A percentile compares a stretch with the other conserved stretches of the same genome.
Evolutionary conservation across 1,139 yeast genomes (phyloP).

Genomic region (Geotrichum macrosporum): DNA sequence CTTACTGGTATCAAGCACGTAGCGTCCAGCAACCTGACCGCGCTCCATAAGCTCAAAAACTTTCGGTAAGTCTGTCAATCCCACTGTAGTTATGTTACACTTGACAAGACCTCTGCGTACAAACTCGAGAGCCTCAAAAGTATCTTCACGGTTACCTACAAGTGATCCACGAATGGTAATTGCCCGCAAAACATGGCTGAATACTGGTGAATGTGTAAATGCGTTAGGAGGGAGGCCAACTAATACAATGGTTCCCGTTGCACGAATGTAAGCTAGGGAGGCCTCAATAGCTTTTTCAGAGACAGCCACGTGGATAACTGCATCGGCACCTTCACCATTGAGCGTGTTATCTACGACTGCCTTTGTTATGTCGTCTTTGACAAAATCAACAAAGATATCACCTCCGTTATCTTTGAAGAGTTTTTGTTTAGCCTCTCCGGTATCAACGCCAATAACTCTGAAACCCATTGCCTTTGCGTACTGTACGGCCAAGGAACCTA

Average conservation of each 20-base stretch:
- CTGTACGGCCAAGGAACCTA: slow-evolving; percentile 69
- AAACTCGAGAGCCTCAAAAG: slow-evolving; percentile 66
- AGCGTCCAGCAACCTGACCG: slow-evolving; percentile 64
- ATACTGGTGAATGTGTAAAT: slow-evolving; percentile 48
- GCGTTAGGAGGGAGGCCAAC: slow-evolving; percentile 73
- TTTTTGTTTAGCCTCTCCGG: slow-evolving; percentile 57
- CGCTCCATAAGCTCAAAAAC: slow-evolving; percentile 59
- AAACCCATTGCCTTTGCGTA: slow-evolving; percentile 72
- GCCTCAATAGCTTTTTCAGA: slow-evolving; percentile 61
- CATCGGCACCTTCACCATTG: slow-evolving; percentile 58
- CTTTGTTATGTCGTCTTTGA: slow-evolving; percentile 39
- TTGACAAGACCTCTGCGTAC: slow-evolving; percentile 58
- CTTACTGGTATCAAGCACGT: slow-evolving; percentile 47
- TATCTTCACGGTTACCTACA: slow-evolving; percentile 69
- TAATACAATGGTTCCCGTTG: slow-evolving; percentile 64
- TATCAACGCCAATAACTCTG: slow-evolving; percentile 65
- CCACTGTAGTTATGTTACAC: slow-evolving; percentile 59
- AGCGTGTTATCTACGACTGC: slow-evolving; percentile 45
- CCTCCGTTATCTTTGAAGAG: slow-evolving; percentile 56
- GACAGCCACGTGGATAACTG: slow-evolving; percentile 67
- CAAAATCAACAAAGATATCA: slow-evolving; percentile 61
- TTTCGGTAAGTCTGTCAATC: slow-evolving; percentile 52
- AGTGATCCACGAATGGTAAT: slow-evolving; percentile 59
- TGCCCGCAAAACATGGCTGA: slow-evolving; percentile 52
- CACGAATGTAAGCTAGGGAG: slow-evolving; percentile 58